Evolutionary conservation across 2,329 filamentous ascomycete species (phyloP), one percentile per base, ranked within the genome.

Genomic region (Aspergillaceae sp.): DNA sequence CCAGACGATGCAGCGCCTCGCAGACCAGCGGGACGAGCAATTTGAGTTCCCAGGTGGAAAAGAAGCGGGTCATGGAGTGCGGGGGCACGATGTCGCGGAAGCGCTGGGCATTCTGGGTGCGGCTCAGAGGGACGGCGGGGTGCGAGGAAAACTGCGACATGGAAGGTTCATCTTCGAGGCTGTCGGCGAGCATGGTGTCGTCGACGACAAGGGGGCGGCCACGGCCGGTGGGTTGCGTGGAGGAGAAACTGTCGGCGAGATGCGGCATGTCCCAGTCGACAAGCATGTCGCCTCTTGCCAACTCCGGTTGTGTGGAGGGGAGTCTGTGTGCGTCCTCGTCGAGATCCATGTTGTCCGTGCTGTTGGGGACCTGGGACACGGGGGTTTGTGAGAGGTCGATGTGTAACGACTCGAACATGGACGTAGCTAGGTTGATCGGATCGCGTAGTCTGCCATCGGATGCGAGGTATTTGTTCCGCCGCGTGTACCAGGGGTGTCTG

Each of bases 401-500:
- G 52, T 81, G 86, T 10, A 98, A 79, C 46, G 82, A 86, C 63
- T 94, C 87, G 45, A 98, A 83, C 87, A 98, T 95, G 61, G 87
- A 83, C 0, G 92, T 94, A n/a, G 92, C 92, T 41, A 98, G 75
- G 45, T 82, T 80, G 51, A 97, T 73, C 1, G 87, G 87, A 58
- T 97, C 87, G 7, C 78, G 78, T 32, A 90, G 77, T 52, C 76
- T 80, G 55, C 91, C 91, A 50, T 89, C 83, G 1, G 77, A 61
- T 3, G 82, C 81, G 42, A 97, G 75, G 57, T 89, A 83, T 30
- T 76, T 77, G 65, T 97, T 98, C 49, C 76, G 76, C 40, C 87
- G 79, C 3, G 87, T 96, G 64, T 88, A 96, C 92, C 92, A 98
- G 1, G 90, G 91, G 67, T 98, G 92, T 53, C 86, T 82, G 49